Evolutionary conservation across 176 grass and related monocot species (phyloP), one percentile per base, ranked within the genome.

Genomic region (Alloteropsis semialata): DNA sequence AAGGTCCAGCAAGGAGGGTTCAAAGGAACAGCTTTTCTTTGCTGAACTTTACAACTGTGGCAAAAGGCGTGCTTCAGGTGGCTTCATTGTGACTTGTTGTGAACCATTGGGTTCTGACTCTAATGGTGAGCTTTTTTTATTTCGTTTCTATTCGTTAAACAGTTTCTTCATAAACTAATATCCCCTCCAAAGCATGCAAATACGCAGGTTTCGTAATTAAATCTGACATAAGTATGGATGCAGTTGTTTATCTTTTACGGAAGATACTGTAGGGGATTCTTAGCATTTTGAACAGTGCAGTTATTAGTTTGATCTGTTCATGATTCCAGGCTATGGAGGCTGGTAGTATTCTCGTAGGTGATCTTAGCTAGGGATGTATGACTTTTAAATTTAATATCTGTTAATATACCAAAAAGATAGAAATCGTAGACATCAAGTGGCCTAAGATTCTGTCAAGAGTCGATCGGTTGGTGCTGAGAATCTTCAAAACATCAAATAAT

Each of bases 1-100:
- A n/a, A n/a, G n/a, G n/a, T n/a, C n/a, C n/a, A n/a, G n/a, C n/a
- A 82, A 73, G 55, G 55, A 82, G 13, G 81, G 81, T 36, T 82
- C 81, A 0, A 32, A 59, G 56, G 81, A 74, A 49, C 38, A 82
- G 0, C 55, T 82, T 25, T 73, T 82, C 68, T 82, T 82, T 27
- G 68, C 80, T 18, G 41, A 82, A 27, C 41, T 82, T 28, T 32
- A 82, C 16, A 10, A 19, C 19, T 82, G 80, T 37, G 9, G 62
- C 28, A 82, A 46, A 72, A 61, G 13, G 28, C 21, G 36, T 2
- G 57, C 21, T 25, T 41, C 28, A 36, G 25, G 28, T 49, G 41
- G 80, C 36, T 73, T 8, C 4, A 5, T 33, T 60, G 55, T 82
- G 14, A 61, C 56, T 27, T 82, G 39, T 25, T 82, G 80, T 36